Conservation (phyloP, 2,329 filamentous ascomycete genomes). For the Falciphora oryzae region DNA sequence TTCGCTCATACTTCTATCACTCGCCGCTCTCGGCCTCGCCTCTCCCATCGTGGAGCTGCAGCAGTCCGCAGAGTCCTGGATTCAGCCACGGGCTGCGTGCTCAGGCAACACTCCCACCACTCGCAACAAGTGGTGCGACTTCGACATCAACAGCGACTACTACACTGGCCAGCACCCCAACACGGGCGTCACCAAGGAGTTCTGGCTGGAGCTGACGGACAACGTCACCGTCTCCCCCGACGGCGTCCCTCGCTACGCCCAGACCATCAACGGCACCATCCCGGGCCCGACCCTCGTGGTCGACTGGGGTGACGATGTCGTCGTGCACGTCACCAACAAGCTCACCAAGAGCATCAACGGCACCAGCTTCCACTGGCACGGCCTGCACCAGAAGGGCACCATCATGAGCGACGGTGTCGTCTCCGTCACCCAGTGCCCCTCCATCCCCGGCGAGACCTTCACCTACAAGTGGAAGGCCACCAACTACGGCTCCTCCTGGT, state of each 20-base stretch:
- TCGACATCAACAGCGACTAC: constrained; percentile 43
- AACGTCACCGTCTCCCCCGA: constrained; percentile 34
- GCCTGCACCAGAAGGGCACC: constrained; percentile 49
- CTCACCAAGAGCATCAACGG: constrained; percentile 39
- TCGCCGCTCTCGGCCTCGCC: too few relatives aligned
- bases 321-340: constrained; percentile 29
- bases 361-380: constrained; percentile 59
- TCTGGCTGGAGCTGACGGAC: constrained; percentile 28
- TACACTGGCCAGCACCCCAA: constrained; percentile 29
- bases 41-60: too few relatives aligned
- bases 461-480: constrained; percentile 52
- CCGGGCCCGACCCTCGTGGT: constrained; percentile 27
- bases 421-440: constrained; percentile 33
- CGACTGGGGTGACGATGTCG: constrained; percentile 32
- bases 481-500: constrained; percentile 51
- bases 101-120: constrained; percentile 7
- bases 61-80: too few relatives aligned
- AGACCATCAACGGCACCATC: constrained; percentile 30
- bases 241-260: constrained; percentile 33
- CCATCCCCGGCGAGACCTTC: constrained; percentile 26
- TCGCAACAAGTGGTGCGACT: constrained; percentile 37
- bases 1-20: background rate
- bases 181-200: constrained; percentile 46
- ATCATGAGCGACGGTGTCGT: constrained; percentile 35
- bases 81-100: background rate